Conservation (phyloP, 768 basidiomycete species). For the Macrolepiota albuminosa region DNA sequence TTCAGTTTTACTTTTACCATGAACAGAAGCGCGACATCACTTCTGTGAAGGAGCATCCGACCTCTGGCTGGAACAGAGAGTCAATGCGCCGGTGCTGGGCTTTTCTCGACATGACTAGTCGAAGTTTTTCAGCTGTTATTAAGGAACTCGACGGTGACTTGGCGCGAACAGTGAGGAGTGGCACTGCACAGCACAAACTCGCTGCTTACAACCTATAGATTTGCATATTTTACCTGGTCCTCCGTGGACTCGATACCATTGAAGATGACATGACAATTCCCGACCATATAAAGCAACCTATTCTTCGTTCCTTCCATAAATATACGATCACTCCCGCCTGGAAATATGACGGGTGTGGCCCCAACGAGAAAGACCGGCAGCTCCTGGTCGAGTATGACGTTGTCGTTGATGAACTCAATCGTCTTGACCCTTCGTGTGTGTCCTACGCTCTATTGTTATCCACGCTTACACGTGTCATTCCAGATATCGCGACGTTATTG, state of each 20-base stretch:
- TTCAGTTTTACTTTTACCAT: slow-evolving; percentile 83
- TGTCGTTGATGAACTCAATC: slow-evolving; percentile 76
- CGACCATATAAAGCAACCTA: slow-evolving; percentile 78
- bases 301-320: slow-evolving; percentile 79
- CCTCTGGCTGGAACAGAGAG: slow-evolving; percentile 82
- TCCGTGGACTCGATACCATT: slow-evolving; percentile 93
- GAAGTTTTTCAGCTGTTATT: slow-evolving; percentile 90
- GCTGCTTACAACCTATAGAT: slow-evolving; percentile 45
- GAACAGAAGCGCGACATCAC: slow-evolving; percentile 82
- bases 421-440: slow-evolving; percentile 58
- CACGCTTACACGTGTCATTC: slow-evolving; percentile 3
- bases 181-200: neutral
- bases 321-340: slow-evolving; percentile 80
- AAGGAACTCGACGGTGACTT: slow-evolving; percentile 96
- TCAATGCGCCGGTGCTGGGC: slow-evolving; percentile 90
- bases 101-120: slow-evolving; percentile 81
- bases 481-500: slow-evolving; percentile 75
- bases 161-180: slow-evolving; percentile 80
- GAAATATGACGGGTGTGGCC: slow-evolving; percentile 78
- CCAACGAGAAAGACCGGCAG: slow-evolving; percentile 83
- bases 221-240: slow-evolving; percentile 90
- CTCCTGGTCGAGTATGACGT: slow-evolving; percentile 80
- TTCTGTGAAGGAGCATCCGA: slow-evolving; percentile 61
- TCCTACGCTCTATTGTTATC: neutral
- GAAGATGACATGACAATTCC: slow-evolving; percentile 98